phyloP scores from a whole-genome alignment of 257 asterid genomes.

The Anisodus acutangulus region DNA sequence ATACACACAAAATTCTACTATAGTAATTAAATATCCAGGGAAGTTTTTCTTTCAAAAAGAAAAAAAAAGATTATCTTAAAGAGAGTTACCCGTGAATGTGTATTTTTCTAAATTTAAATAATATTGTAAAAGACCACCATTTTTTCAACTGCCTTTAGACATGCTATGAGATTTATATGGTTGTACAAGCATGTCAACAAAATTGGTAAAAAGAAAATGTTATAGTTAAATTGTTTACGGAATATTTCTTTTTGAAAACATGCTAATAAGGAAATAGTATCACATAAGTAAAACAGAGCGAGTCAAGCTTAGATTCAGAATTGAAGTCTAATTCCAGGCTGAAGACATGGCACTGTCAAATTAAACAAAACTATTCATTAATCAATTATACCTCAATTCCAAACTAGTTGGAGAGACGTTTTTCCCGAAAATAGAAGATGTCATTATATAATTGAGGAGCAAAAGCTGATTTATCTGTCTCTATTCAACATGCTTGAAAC shows the following conservation, averaged over 20 bases:
- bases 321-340: neutral
- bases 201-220: neutral
- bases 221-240: neutral
- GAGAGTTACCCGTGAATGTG: neutral
- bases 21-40: neutral
- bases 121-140: too few relatives aligned
- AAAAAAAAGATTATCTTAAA: neutral
- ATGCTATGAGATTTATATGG: neutral
- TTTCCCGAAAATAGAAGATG: neutral
- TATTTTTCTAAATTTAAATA: too few relatives aligned
- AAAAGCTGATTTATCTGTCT: conserved; percentile 15
- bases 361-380: neutral
- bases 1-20: neutral
- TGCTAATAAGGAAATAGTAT: neutral
- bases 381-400: neutral
- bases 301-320: neutral
- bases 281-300: neutral
- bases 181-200: neutral
- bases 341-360: neutral
- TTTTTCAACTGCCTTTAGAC: too few relatives aligned
- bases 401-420: neutral
- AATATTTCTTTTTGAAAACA: neutral
- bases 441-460: neutral
- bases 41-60: neutral
- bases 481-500: conserved; percentile 17